Percentiles rank a stretch among this genome's conserved stretches.
Evolutionary conservation across 768 basidiomycete species (phyloP).

Genomic region (Russula vinacea): DNA sequence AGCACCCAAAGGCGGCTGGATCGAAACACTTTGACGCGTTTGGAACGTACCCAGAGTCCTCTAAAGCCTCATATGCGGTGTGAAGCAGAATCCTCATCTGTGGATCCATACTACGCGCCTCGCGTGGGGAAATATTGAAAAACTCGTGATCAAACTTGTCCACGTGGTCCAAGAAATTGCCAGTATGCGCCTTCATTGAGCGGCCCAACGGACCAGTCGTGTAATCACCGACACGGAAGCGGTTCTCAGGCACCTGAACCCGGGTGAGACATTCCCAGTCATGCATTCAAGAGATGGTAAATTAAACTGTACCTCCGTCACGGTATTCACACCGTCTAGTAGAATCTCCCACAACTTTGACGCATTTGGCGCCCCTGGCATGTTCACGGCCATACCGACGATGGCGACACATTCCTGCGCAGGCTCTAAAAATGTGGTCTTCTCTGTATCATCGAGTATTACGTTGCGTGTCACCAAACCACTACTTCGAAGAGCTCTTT

Average conservation of each 20-base stretch:
- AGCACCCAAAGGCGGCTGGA: constrained; percentile 59
- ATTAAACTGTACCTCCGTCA: constrained; percentile 47
- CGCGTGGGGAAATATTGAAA: constrained; percentile 70
- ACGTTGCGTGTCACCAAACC: constrained; percentile 22
- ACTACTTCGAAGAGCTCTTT: constrained; percentile 37
- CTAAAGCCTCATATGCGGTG: constrained; percentile 63
- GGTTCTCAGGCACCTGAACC: constrained; percentile 55
- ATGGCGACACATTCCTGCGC: constrained; percentile 60
- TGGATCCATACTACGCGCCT: constrained; percentile 74
- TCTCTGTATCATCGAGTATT: not conserved
- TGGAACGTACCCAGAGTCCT: constrained; percentile 68
- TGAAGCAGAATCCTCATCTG: constrained; percentile 70
- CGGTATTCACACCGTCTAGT: constrained; percentile 52
- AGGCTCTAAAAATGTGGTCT: constrained; percentile 14
- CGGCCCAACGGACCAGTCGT: constrained; percentile 38
- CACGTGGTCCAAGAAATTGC: constrained; percentile 59
- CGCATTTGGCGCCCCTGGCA: constrained; percentile 50
- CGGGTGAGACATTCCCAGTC: constrained; percentile 15
- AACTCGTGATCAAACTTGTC: constrained; percentile 67
- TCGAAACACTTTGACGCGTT: constrained; percentile 49
- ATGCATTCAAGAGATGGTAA: not conserved
- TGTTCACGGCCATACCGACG: constrained; percentile 63
- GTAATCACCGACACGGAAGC: constrained; percentile 51
- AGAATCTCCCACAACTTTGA: constrained; percentile 59
- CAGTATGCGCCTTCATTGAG: constrained; percentile 50